phyloP scores from a whole-genome alignment of 768 basidiomycete species.

The Pulveroboletus sp. region DNA sequence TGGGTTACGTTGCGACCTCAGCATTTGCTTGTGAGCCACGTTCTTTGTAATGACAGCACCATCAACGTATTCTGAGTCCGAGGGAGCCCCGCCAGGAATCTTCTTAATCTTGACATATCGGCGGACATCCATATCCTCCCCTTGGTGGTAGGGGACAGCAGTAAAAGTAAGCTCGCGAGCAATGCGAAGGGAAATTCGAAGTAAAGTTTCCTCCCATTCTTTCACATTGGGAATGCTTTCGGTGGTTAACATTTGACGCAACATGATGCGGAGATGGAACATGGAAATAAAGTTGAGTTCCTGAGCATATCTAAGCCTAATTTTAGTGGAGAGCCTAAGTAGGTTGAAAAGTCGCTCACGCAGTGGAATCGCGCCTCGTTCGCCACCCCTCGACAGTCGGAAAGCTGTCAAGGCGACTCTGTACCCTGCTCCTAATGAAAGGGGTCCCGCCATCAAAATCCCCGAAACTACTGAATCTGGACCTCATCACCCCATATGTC shows the following conservation, averaged over 20 bases:
- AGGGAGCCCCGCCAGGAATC: conserved; percentile 88
- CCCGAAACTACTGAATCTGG: conserved; percentile 65
- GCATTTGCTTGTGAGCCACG: conserved; percentile 94
- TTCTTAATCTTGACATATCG: conserved; percentile 98
- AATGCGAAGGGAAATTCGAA: conserved; percentile 78
- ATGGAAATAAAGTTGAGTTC: conserved; percentile 84
- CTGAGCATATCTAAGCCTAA: conserved; percentile 59
- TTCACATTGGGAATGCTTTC: conserved; percentile 76
- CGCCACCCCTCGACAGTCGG: conserved; percentile 71
- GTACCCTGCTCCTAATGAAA: conserved; percentile 80
- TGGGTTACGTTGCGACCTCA: conserved; percentile 74
- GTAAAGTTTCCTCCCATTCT: conserved; percentile 86
- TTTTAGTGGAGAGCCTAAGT: conserved; percentile 3
- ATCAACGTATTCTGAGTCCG: conserved; percentile 94
- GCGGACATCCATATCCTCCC: conserved; percentile 92
- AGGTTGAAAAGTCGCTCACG: conserved; percentile 45
- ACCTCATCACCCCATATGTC: conserved; percentile 44
- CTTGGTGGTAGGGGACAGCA: conserved; percentile 62
- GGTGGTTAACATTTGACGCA: conserved; percentile 82
- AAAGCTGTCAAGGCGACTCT: conserved; percentile 65
- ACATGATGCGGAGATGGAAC: conserved; percentile 84
- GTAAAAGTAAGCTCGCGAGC: conserved; percentile 83
- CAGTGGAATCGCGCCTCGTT: conserved; percentile 82
- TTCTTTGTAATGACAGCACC: conserved; percentile 98
- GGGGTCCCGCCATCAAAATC: conserved; percentile 72